Evolutionary conservation across 306 rosid genomes (phyloP).

Genomic region (Pyrus betulifolia): DNA sequence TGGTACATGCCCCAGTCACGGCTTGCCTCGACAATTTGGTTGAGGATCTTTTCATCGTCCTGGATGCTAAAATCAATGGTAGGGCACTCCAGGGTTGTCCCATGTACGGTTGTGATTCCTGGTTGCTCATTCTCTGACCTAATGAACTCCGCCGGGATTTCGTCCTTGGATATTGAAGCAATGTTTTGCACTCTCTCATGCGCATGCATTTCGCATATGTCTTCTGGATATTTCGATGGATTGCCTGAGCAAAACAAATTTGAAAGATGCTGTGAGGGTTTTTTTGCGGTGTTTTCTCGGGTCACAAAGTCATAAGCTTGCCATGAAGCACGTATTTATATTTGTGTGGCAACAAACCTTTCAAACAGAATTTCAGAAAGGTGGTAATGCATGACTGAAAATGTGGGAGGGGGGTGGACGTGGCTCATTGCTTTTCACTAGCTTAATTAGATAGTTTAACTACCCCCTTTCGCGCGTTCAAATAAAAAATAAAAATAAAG

Average conservation of each 20-base stretch:
- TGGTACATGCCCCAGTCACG: constrained; percentile 71
- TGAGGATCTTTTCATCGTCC: constrained; percentile 19
- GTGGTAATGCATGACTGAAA: not conserved
- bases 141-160: constrained; percentile 40
- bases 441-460: not conserved
- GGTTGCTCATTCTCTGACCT: constrained; percentile 57
- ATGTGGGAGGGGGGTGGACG: not conserved
- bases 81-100: constrained; percentile 33
- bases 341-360: not conserved
- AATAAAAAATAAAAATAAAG: not conserved
- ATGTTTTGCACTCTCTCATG: constrained; percentile 51
- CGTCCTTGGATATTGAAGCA: constrained; percentile 23
- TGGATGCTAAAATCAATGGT: constrained; percentile 38
- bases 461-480: not conserved
- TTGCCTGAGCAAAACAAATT: not conserved
- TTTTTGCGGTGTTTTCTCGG: not conserved
- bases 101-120: constrained; percentile 54
- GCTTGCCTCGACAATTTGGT: constrained; percentile 33
- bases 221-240: not conserved
- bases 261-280: not conserved
- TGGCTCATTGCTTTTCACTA: not conserved
- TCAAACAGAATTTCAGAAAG: not conserved
- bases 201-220: not conserved
- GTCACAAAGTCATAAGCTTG: not conserved
- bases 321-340: not conserved